Conservation (phyloP, 73 alveolate species). For the Symbiodinium natans region DNA sequence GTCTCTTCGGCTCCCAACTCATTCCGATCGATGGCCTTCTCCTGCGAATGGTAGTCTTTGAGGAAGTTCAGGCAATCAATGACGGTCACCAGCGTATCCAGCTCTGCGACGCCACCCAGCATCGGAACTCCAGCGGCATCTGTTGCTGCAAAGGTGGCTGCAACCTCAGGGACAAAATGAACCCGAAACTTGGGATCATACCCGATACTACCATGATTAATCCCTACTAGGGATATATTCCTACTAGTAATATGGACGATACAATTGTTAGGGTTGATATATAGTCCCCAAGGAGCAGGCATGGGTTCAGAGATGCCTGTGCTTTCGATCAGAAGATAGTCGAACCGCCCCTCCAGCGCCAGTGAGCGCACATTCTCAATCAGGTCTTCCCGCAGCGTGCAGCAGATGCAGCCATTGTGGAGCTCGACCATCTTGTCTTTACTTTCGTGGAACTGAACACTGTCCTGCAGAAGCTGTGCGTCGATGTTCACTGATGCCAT, state of each 20-base stretch:
- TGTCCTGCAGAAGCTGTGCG: constrained; percentile 63
- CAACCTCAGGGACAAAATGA: no score
- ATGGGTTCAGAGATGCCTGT: constrained; percentile 96
- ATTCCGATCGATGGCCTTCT: constrained; percentile 29
- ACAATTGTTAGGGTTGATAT: no score
- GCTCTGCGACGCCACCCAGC: constrained; percentile 28
- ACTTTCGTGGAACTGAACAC: not conserved
- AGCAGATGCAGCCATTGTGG: constrained; percentile 93
- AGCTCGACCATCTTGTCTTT: not conserved
- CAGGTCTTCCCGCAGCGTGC: constrained; percentile 96
- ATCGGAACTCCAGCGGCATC: not conserved
- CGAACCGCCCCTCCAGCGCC: constrained; percentile 61
- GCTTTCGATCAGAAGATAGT: constrained; percentile 95
- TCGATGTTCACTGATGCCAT: constrained; percentile 96
- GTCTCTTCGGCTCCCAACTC: constrained; percentile 89
- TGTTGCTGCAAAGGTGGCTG: not conserved
- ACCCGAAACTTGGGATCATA: no score
- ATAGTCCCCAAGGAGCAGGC: constrained; percentile 95
- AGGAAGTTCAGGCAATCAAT: constrained; percentile 42
- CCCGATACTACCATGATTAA: no score
- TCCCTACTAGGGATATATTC: no score
- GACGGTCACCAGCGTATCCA: constrained; percentile 81
- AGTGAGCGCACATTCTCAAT: constrained; percentile 2
- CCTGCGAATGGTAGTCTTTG: not conserved
- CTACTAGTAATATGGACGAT: no score